Evolutionary conservation across 1,284 basidiomycete species (phyloP).

Genomic region (Marasmius tenuissimus): DNA sequence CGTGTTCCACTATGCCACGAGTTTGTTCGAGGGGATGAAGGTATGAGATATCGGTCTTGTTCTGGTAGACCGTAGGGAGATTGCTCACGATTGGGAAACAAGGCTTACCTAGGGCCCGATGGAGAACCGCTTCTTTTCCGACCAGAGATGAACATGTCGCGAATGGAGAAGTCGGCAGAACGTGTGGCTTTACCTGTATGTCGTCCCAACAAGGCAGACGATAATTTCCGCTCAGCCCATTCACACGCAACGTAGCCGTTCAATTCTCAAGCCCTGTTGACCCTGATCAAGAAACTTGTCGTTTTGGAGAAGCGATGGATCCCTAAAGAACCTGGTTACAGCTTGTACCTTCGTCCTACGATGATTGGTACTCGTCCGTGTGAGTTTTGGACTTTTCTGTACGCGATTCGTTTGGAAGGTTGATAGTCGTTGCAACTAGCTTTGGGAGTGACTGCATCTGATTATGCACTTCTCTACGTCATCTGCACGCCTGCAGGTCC

Average conservation of each 20-base stretch:
- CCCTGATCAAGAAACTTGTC: slow-evolving; percentile 72
- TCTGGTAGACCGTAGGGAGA: not conserved
- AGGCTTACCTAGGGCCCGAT: slow-evolving; percentile 75
- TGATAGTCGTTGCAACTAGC: slow-evolving; percentile 29
- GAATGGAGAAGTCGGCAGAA: slow-evolving; percentile 61
- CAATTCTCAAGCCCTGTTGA: slow-evolving; percentile 60
- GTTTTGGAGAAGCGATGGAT: slow-evolving; percentile 75
- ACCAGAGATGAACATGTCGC: slow-evolving; percentile 79
- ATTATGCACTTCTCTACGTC: slow-evolving; percentile 72
- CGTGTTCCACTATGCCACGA: slow-evolving; percentile 76
- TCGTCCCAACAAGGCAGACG: no score
- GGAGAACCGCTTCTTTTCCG: slow-evolving; percentile 73
- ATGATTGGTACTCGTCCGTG: slow-evolving; percentile 80
- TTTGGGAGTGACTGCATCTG: slow-evolving; percentile 69
- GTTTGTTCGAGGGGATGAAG: slow-evolving; percentile 90
- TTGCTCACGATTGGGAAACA: not conserved
- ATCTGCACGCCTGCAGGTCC: slow-evolving; percentile 69
- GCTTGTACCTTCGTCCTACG: slow-evolving; percentile 80
- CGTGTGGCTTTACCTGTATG: slow-evolving; percentile 68
- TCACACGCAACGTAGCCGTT: slow-evolving; percentile 50
- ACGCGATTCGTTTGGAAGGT: not conserved
- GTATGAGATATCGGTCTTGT: slow-evolving; percentile 27
- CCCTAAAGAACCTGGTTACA: slow-evolving; percentile 65
- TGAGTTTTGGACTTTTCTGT: slow-evolving; percentile 23
- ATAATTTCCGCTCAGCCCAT: not conserved